These are phyloP conservation scores for Inga leiocalycina DNA, from an alignment of 306 rosid species.

Conservation along the genomic window DNA sequence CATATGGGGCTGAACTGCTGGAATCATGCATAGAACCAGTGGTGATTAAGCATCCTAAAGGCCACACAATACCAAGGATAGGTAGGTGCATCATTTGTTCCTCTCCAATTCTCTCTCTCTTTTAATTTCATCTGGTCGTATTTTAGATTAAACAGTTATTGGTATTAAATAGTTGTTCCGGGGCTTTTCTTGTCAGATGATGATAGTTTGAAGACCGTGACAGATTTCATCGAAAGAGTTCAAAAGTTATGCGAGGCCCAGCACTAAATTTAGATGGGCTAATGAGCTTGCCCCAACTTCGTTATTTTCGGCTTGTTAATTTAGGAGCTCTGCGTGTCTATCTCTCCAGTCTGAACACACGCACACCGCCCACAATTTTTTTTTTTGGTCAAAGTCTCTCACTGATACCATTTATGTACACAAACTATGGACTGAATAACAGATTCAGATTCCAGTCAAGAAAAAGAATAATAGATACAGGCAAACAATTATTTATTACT, in stretches of 20 bases:
- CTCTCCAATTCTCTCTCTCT: neutral
- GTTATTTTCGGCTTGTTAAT: neutral
- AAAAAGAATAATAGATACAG: too few species aligned
- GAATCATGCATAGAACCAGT: conserved; percentile 51
- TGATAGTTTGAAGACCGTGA: conserved; percentile 38
- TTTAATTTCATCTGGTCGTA: neutral
- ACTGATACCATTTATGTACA: neutral
- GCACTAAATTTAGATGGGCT: neutral
- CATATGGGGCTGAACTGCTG: conserved; percentile 48
- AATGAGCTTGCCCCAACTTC: neutral
- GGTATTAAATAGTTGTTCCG: neutral
- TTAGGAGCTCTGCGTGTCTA: neutral
- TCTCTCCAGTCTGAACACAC: neutral
- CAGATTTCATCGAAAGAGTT: conserved; percentile 49
- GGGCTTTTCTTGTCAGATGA: conserved; percentile 38
- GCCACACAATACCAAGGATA: conserved; percentile 67
- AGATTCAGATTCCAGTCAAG: too few species aligned
- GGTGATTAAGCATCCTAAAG: conserved; percentile 69
- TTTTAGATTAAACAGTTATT: neutral
- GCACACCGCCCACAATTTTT: neutral
- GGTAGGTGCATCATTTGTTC: conserved; percentile 44
- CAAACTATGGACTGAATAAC: too few species aligned
- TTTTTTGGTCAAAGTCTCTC: neutral
- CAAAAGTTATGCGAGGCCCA: conserved; percentile 32
- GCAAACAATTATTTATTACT: too few species aligned